Evolutionary conservation across 495 filamentous ascomycete species (phyloP).

Genomic region (Delitschia confertaspora): DNA sequence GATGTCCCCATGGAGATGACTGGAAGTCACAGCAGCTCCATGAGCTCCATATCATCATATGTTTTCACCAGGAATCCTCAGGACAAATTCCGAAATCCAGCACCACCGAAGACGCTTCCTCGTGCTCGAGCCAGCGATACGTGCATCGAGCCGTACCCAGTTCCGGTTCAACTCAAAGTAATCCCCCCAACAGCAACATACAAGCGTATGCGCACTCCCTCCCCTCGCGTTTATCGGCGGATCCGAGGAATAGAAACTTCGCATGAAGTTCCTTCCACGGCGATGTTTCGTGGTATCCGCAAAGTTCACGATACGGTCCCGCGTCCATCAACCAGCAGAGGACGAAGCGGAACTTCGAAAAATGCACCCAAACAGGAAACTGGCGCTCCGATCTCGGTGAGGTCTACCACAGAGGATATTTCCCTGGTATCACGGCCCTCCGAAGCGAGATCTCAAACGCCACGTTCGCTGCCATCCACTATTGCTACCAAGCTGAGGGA

Average conservation of each 20-base stretch:
- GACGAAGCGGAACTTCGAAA: slow-evolving; percentile 3
- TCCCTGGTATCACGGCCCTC: slow-evolving; percentile 16
- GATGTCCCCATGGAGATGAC: slow-evolving; percentile 61
- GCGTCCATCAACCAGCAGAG: slow-evolving; percentile 6
- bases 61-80: slow-evolving; percentile 68
- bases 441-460: neutral
- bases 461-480: neutral
- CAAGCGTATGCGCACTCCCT: too few relatives aligned
- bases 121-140: slow-evolving; percentile 13
- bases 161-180: slow-evolving; percentile 5
- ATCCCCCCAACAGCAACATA: too few relatives aligned
- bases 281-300: neutral
- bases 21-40: slow-evolving; percentile 37
- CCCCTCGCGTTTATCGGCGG: too few relatives aligned
- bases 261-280: neutral
- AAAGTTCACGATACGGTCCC: neutral
- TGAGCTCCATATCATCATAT: slow-evolving; percentile 38
- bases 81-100: slow-evolving; percentile 64
- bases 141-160: slow-evolving; percentile 6
- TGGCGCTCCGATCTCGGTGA: slow-evolving; percentile 16
- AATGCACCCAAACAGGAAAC: slow-evolving; percentile 15
- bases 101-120: slow-evolving; percentile 48
- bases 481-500: neutral
- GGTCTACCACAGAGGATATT: slow-evolving; percentile 15
- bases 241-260: too few relatives aligned